phyloP scores from a whole-genome alignment of 129 eudicot genomes.

The Tagetes patula region DNA sequence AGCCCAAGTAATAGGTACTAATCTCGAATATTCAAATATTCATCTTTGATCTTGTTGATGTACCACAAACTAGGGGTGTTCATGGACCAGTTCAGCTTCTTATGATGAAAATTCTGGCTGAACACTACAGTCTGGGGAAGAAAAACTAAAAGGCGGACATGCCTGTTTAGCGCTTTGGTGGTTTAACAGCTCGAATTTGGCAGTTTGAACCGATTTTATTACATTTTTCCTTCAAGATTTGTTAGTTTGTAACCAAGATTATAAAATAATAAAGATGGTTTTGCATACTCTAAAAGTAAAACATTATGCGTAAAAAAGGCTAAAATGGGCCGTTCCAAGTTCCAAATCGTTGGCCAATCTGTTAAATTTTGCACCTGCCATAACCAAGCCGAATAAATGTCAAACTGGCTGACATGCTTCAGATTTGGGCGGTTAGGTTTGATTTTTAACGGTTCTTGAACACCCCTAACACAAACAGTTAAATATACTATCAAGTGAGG shows the following conservation, averaged over 20 bases:
- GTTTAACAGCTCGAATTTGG: not conserved
- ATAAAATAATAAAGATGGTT: not conserved
- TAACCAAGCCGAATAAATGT: not conserved
- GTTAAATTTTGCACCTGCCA: not conserved
- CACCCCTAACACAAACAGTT: not conserved
- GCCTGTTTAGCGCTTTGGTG: not conserved
- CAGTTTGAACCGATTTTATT: not conserved
- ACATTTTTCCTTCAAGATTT: not conserved
- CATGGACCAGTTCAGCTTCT: too few relatives aligned
- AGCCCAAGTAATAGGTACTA: slow-evolving; percentile 63
- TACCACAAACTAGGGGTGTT: not conserved
- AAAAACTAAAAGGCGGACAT: not conserved
- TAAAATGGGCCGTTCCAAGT: not conserved
- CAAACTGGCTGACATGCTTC: not conserved
- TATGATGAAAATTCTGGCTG: too few relatives aligned
- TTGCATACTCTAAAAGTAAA: not conserved
- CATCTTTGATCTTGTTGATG: not conserved
- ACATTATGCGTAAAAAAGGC: too few relatives aligned
- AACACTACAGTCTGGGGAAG: not conserved
- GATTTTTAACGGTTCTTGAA: not conserved
- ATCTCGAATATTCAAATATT: slow-evolving; percentile 2
- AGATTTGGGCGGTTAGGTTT: not conserved
- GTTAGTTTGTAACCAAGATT: not conserved
- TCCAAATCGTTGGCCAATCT: not conserved
- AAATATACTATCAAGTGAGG: slow-evolving; percentile 2